Base-by-base conservation (phyloP, 2,329 filamentous ascomycete genomes). In the Aureobasidium sp. region DNA sequence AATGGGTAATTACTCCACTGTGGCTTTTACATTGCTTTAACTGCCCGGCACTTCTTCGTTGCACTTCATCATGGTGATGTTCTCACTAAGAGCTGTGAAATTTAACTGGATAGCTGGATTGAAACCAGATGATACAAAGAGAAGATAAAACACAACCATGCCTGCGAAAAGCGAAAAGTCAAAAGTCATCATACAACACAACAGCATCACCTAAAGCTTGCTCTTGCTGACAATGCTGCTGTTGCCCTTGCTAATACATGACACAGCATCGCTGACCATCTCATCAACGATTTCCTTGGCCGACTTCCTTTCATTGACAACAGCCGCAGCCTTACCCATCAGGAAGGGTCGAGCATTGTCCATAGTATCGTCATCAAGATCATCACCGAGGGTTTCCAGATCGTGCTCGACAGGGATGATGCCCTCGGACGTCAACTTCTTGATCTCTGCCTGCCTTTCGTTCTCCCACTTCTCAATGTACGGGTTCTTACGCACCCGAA, bases 401-500 rank as follows among this genome's bases (percentile, higher is more conserved):
- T 99, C 94, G 70, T 90, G 83, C 81, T 97, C 94, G 67, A 96
- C 95, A 51, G 94, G 94, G 69, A 99, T 90, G 73, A 90, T 80
- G 70, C 94, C 94, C 85, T 95, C 90, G 72, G 84, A 73, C 10
- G 92, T 95, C 62, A 99, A 84, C 72, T 95, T 84, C 83, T 92
- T 95, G 77, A 99, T 96, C 82, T 99, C 94, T 43, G 84, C 79
- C 68, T 83, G 81, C 69, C 94, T 89, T 81, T 97, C 94, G 71
- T 88, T 87, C 80, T 99, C 93, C 94, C 94, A 99, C 82, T 96
- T 90, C 73, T 85, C 76, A 72, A 99, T 97, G 78, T 99, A 99
- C 7, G 88, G 77, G 81, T 97, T 99, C 74, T 85, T 94, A 74
- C 92, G 88, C 64, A 99, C 94, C 68, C 94, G 90, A 73, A 99